A percentile compares a stretch with the other conserved stretches of the same genome.
Conservation (phyloP, 2,329 filamentous ascomycete species). For the Phaeoacremonium minimum region DNA sequence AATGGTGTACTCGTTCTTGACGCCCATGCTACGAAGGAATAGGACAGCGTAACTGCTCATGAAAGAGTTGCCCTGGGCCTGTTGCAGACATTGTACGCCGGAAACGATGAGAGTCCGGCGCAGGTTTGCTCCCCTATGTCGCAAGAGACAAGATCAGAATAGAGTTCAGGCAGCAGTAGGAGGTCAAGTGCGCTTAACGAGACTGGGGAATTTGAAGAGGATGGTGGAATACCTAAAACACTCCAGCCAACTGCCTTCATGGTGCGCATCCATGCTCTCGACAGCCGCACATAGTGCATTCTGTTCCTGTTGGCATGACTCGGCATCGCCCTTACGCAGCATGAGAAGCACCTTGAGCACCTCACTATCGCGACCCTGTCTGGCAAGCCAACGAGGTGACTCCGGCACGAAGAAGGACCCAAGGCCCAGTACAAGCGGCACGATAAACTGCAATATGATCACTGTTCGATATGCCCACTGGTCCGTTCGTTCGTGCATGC, state of each 20-base stretch:
- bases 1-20: slow-evolving; percentile 10
- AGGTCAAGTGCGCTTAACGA: too few relatives aligned
- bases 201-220: too few relatives aligned
- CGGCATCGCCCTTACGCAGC: slow-evolving; percentile 2
- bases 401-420: slow-evolving; percentile 25
- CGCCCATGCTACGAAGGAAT: slow-evolving; percentile 9
- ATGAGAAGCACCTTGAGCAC: slow-evolving; percentile 17
- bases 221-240: slow-evolving; percentile 7
- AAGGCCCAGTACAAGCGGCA: slow-evolving; percentile 32
- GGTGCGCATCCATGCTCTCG: too few relatives aligned
- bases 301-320: too few relatives aligned
- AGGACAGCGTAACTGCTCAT: slow-evolving; percentile 12
- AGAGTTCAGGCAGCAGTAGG: too few relatives aligned
- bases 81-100: slow-evolving; percentile 10
- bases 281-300: too few relatives aligned
- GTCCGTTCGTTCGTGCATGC: slow-evolving; percentile 6
- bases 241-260: slow-evolving; percentile 5
- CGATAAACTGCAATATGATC: slow-evolving; percentile 11
- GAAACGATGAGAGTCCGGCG: slow-evolving; percentile 13
- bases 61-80: slow-evolving; percentile 11
- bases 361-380: slow-evolving; percentile 21
- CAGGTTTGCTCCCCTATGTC: slow-evolving; percentile 11
- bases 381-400: slow-evolving; percentile 40
- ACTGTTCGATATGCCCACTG: slow-evolving; percentile 12
- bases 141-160: too few relatives aligned